A percentile compares a stretch with the other conserved stretches of the same genome.
phyloP scores from a whole-genome alignment of 2,329 filamentous ascomycete species.

The Phialophora chinensis region DNA sequence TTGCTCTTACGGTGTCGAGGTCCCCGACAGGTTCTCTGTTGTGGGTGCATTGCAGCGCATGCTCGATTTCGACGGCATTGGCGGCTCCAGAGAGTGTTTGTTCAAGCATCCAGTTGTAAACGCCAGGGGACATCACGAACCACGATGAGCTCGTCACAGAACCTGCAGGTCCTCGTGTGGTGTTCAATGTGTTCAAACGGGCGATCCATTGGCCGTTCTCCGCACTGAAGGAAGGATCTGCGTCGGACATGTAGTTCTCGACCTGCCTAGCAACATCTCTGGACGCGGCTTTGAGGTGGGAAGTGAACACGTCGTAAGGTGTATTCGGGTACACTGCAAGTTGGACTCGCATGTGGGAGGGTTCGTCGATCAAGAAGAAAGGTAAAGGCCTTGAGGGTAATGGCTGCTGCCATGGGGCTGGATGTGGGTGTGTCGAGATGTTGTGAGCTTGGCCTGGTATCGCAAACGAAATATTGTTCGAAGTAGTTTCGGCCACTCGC shows the following conservation, averaged over 20 bases:
- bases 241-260: background rate
- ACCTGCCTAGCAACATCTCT: background rate
- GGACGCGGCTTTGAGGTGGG: background rate
- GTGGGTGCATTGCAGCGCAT: background rate
- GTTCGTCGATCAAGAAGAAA: conserved; percentile 2
- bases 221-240: too few species aligned
- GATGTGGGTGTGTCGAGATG: background rate
- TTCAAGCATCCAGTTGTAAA: background rate
- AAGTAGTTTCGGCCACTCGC: background rate
- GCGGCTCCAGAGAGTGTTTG: background rate
- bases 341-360: background rate
- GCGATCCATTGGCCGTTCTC: too few species aligned
- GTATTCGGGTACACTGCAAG: background rate
- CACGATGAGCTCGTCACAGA: background rate
- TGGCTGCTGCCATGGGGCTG: too few species aligned
- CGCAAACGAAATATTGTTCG: background rate
- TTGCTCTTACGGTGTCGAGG: too few species aligned
- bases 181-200: too few species aligned
- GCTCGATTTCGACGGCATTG: conserved; percentile 1
- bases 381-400: background rate
- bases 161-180: too few species aligned
- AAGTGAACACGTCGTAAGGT: background rate
- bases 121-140: background rate
- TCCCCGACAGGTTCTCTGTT: background rate
- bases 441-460: background rate